Conservation (phyloP, 352 stramenopile genomes). For the Phytophthora lateralis region DNA sequence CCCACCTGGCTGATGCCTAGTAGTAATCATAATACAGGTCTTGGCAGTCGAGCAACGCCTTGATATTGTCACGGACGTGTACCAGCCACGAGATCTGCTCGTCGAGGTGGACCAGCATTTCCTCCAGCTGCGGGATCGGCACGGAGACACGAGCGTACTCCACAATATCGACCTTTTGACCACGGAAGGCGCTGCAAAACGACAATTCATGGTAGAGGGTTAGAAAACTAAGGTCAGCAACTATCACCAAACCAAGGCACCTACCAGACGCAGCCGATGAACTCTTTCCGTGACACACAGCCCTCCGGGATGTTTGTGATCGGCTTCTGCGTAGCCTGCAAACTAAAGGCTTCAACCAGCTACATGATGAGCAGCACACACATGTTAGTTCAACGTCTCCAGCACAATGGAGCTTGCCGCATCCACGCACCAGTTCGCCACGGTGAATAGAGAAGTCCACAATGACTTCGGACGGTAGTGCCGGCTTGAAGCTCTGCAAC, state of each 20-base stretch:
- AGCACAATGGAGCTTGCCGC: background rate
- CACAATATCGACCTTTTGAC: conserved; percentile 80
- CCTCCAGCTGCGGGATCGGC: conserved; percentile 77
- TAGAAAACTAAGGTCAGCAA: background rate
- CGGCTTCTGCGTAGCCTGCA: conserved; percentile 61
- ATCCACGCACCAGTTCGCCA: conserved; percentile 63
- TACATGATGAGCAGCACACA: conserved; percentile 20
- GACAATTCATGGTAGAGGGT: background rate
- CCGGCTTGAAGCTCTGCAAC: conserved; percentile 62
- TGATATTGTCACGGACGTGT: conserved; percentile 74
- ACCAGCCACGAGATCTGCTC: conserved; percentile 69
- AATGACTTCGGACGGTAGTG: conserved; percentile 71
- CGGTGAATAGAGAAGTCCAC: conserved; percentile 87
- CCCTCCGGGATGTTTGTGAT: conserved; percentile 60
- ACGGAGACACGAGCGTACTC: conserved; percentile 72
- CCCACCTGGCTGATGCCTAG: conserved; percentile 4
- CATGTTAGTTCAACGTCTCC: background rate
- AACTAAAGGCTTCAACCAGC: conserved; percentile 77
- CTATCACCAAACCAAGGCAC: conserved; percentile 10
- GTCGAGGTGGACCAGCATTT: conserved; percentile 75
- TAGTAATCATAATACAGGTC: conserved; percentile 44
- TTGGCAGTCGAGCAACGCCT: conserved; percentile 74
- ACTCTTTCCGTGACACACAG: conserved; percentile 79
- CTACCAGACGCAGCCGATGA: conserved; percentile 81
- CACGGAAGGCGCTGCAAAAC: conserved; percentile 59